Base-by-base conservation (phyloP, 2,329 filamentous ascomycete species). In the Fusarium pseudoanthophilum region DNA sequence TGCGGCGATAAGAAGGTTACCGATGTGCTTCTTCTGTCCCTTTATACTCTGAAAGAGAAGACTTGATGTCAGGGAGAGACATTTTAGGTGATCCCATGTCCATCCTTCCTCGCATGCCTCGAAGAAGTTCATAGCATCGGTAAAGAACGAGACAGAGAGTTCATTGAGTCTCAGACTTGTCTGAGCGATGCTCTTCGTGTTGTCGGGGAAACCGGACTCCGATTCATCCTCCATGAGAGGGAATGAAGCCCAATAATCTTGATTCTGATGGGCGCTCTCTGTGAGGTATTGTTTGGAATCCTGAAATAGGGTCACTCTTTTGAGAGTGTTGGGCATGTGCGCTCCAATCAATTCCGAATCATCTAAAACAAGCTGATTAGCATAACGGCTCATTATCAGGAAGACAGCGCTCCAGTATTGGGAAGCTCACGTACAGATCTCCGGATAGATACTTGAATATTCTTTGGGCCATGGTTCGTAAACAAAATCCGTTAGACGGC, bases 131-230 rank as follows among this genome's bases (percentile, higher is more conserved):
- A 13, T 20, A 4, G 56, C 49, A 10, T 37, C 9, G 34, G 63
- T 10, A 14, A 56, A 11, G 28, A 68, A 68, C 21, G 64, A 68
- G 11, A 68, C 43, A 3, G 18, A 9, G 15, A 62, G 42, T 30
- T 62, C 15, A 11, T 28, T 4, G 9, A 67, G 49, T 14, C 5
- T 40, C n/a, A 37, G n/a, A 34, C 62, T 67, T 39, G 4, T 11
- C 8, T 30, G 40, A 24, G 63, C 46, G 3, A 60, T 11, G 11
- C 26, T 62, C 21, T 46, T 4, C 5, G 9, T 11, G 15, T 34
- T 57, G 11, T 9, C 4, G 11, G 7, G 6, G 5, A 26, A 7
- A 28, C 7, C 7, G 14, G n/a, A 30, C 11, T 32, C 18, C 20
- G 7, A 39, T 18, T 21, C 16, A 39, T 39, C 11, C 6, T 39